Base-by-base conservation (phyloP, 2,329 filamentous ascomycete genomes). In the Monilinia polystroma region DNA sequence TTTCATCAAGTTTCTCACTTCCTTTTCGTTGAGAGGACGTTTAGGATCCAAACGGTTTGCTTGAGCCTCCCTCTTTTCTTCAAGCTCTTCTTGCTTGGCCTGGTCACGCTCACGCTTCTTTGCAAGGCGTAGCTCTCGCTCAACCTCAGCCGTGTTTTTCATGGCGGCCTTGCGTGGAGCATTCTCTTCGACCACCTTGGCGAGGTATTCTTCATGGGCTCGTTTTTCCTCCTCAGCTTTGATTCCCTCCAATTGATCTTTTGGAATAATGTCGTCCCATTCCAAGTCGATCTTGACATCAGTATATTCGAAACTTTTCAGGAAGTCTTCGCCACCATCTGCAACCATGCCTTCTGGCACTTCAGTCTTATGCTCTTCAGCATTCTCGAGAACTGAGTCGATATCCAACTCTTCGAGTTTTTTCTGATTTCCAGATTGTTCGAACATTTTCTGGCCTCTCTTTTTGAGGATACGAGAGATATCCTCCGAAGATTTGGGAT, bases 371-470 rank as follows among this genome's bases (percentile, higher is more conserved):
- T 97, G 96, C 73, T 98, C 88, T 80, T 99, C 95, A 38, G 96
- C 95, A 77, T 97, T 97, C 74, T 95, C 95, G 20, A 99, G 86
- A 51, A 99, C 95, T 11, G 93, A 92, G 76, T 99, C 96, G 72
- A 99, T 98, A 77, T 99, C 95, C 32, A 99, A 88, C 78, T 97
- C 93, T 79, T 99, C 95, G 6, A 99, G 84, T 76, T 96, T 95
- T 80, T 94, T 90, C 78, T 99, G 95, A 76, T 99, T 99, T 68
- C 92, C 92, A 14, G 91, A 95, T 77, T 97, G 94, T 79, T 98
- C 94, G 73, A 99, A 99, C 90, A 99, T 96, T 79, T 95, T 97
- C 76, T 97, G 95, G n/a, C 95, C 96, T 72, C 95, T 90, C 79
- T 94, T 93, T 81, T 98, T 98, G 75, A 99, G 85, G 68, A 99